These are phyloP conservation scores for Phaeosphaeriaceae sp. DNA, from an alignment of 2,329 filamentous ascomycete genomes.

Conservation along the genomic window DNA sequence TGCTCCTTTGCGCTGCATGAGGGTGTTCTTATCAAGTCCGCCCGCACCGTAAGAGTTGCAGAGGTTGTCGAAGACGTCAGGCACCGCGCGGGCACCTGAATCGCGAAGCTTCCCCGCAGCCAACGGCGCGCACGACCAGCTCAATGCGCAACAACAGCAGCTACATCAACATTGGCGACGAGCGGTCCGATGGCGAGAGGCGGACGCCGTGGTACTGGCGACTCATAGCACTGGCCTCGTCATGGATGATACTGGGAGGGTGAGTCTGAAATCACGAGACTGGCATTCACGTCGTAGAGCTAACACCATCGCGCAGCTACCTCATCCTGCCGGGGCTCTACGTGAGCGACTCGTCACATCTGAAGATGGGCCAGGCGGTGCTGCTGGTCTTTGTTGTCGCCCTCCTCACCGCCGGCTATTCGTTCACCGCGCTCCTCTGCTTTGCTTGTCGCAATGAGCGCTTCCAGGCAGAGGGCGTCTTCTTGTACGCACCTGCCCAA, in stretches of 20 bases:
- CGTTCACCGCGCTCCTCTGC: slow-evolving; percentile 56
- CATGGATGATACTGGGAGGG: slow-evolving; percentile 59
- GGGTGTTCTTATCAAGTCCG: slow-evolving; percentile 8
- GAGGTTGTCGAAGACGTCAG: slow-evolving; percentile 9
- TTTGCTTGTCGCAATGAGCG: slow-evolving; percentile 55
- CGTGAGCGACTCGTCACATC: slow-evolving; percentile 43
- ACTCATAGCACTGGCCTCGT: slow-evolving; percentile 51
- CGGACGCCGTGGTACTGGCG: slow-evolving; percentile 57
- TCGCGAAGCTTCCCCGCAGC: slow-evolving; percentile 26
- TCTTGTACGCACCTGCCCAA: slow-evolving; percentile 44
- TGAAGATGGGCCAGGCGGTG: slow-evolving; percentile 50
- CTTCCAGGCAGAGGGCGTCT: slow-evolving; percentile 58
- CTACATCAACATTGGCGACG: slow-evolving; percentile 39
- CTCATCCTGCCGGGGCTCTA: slow-evolving; percentile 58
- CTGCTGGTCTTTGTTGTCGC: slow-evolving; percentile 56
- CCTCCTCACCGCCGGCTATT: slow-evolving; percentile 57
- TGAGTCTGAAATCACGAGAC: slow-evolving; percentile 31
- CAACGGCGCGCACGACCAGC: slow-evolving; percentile 25
- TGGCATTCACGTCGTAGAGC: slow-evolving; percentile 1
- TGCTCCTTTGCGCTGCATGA: slow-evolving; percentile 21
- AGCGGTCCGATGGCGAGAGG: slow-evolving; percentile 26
- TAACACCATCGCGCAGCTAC: slow-evolving; percentile 46
- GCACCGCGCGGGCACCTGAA: slow-evolving; percentile 20
- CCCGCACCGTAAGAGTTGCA: slow-evolving; percentile 18
- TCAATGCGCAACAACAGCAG: slow-evolving; percentile 41